Base-by-base conservation (phyloP, 805 yeast species). In the Zygotorulaspora chibaensis region DNA sequence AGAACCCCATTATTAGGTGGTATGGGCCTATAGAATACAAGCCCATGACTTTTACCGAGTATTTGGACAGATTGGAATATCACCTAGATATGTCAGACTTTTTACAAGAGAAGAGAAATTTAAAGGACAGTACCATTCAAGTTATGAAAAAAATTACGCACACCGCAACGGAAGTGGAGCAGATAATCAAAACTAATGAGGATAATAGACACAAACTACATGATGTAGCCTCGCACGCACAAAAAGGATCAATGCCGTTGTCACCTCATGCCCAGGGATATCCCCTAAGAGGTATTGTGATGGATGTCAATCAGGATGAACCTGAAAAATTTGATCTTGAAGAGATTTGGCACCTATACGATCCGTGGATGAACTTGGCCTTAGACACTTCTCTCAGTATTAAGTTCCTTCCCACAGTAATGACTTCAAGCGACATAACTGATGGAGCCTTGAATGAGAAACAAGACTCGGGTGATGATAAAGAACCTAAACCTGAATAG, bases 21-120 rank as follows among this genome's bases (percentile, higher is more conserved):
- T 80, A 76, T 60, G 90, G 90, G 0, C 87, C 87, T 3, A 62
- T 70, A 50, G 73, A 74, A 33, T 75, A 73, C 59, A 69, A 65
- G 35, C 84, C 88, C 3, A 76, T 81, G 65, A 44, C 63, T 9
- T 68, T 70, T 20, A 53, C 61, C 8, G 79, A 71, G 29, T 72
- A 58, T 46, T 42, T 66, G 35, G 63, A 62, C 43, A 56, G 54
- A 35, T 38, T 66, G n/a, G 68, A 66, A 28, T 63, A 57, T 37
- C 57, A 58, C 42, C 35, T 64, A 27, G 58, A 59, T 27, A 62
- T 62, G 62, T 47, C 50, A 15, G 65, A 58, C 9, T 47, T 58
- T n/a, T 48, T 64, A 20, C 49, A 53, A 15, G 54, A 52, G 13
- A 54, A 56, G 35, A 52, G 54, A 15, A 54, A 53, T 8, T 26